Evolutionary conservation across 31 red algal species (phyloP).

Genomic region (Pterothamnion heteromorphum): DNA sequence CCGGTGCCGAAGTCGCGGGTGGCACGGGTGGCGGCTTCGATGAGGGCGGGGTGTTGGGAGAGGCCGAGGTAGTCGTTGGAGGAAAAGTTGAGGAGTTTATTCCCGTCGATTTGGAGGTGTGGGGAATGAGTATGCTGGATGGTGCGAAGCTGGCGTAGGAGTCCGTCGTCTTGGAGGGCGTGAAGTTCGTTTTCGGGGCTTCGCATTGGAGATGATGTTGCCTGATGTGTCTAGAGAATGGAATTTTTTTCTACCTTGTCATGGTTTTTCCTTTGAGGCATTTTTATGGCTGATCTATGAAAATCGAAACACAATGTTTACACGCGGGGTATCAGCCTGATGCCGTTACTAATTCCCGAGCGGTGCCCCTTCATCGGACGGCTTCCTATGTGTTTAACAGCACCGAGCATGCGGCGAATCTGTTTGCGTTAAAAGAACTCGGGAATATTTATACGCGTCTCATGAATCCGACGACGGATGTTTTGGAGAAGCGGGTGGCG

Average conservation of each 20-base stretch:
- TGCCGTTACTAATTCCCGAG: not conserved
- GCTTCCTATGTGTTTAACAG: slow-evolving; percentile 2
- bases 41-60: slow-evolving; percentile 36
- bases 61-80: slow-evolving; percentile 63
- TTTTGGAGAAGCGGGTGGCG: not conserved
- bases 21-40: not conserved
- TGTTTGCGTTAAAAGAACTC: not conserved
- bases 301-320: not conserved
- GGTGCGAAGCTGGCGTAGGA: not conserved
- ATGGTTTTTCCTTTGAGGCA: no score
- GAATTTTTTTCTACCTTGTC: no score
- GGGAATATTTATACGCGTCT: not conserved
- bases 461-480: not conserved
- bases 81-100: slow-evolving; percentile 52
- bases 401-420: not conserved
- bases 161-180: not conserved
- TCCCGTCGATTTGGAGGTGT: not conserved
- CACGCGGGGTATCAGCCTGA: slow-evolving; percentile 2
- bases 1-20: not conserved
- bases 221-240: no score
- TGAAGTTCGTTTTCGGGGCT: not conserved
- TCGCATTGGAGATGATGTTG: no score
- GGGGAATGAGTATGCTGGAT: not conserved
- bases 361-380: slow-evolving; percentile 36
- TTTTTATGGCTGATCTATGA: no score